phyloP scores from a whole-genome alignment of 345 rosid species.

The Sisymbrium irio region DNA sequence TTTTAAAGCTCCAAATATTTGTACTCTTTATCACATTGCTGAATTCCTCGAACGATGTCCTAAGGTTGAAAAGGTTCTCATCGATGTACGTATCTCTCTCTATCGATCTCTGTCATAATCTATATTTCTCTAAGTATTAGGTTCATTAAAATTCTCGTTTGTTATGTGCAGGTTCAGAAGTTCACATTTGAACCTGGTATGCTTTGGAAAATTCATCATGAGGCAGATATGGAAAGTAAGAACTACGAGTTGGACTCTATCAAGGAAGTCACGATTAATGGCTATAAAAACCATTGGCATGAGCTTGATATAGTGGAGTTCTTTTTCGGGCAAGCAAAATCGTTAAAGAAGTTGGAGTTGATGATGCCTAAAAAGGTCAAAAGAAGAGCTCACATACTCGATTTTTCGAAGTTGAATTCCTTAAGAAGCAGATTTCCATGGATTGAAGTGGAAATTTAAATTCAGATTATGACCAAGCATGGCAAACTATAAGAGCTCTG shows the following conservation, averaged over 20 bases:
- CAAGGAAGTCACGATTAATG: conserved; percentile 13
- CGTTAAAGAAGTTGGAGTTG: background rate
- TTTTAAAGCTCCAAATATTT: conserved; percentile 6
- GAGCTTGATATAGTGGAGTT: conserved; percentile 18
- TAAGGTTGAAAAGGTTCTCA: background rate
- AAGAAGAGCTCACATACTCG: background rate
- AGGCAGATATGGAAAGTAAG: background rate
- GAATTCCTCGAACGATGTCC: conserved; percentile 7
- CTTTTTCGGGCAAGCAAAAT: background rate
- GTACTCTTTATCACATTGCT: conserved; percentile 9
- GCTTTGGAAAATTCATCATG: background rate
- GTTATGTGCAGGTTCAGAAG: conserved; percentile 1
- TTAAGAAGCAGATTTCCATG: background rate
- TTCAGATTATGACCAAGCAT: background rate
- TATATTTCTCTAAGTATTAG: background rate
- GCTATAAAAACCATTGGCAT: conserved; percentile 16
- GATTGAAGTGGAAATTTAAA: background rate
- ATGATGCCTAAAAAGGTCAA: background rate
- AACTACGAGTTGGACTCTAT: background rate
- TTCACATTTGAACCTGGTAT: conserved; percentile 12
- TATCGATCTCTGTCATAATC: background rate
- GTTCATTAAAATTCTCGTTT: background rate
- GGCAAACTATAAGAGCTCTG: background rate
- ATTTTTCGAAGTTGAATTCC: background rate
- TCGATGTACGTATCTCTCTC: conserved; percentile 3